Evolutionary conservation across 2,329 filamentous ascomycete species (phyloP).

Genomic region (Aspergillus alliaceus): DNA sequence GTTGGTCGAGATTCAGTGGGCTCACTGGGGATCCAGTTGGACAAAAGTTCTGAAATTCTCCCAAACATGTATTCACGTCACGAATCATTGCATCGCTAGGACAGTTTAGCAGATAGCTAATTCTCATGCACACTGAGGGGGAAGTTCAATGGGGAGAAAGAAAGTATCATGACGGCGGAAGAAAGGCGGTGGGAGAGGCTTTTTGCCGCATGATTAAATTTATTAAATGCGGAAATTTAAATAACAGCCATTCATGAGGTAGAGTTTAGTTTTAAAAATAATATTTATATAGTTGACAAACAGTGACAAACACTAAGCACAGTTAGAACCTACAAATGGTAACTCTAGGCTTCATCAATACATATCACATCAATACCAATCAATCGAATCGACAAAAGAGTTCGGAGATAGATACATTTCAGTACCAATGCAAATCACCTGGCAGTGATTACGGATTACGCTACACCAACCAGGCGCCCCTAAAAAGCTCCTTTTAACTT

Average conservation of each 20-base stretch:
- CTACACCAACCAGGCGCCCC: neutral
- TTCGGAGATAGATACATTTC: neutral
- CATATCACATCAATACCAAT: neutral
- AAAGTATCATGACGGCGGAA: constrained; percentile 13
- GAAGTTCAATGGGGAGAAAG: neutral
- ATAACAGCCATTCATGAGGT: neutral
- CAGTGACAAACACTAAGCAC: neutral
- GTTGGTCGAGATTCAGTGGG: constrained; percentile 1
- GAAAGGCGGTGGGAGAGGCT: constrained; percentile 19
- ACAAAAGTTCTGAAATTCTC: constrained; percentile 15
- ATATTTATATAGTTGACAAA: too few species aligned
- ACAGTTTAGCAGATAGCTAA: constrained; percentile 4
- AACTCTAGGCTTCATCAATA: too few species aligned
- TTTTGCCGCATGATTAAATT: constrained; percentile 11
- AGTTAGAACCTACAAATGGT: neutral
- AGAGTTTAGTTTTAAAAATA: neutral
- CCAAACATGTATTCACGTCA: constrained; percentile 21
- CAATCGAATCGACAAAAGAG: neutral
- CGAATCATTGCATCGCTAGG: constrained; percentile 15
- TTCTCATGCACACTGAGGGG: neutral
- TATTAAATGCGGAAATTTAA: neutral
- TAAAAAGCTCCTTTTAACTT: neutral
- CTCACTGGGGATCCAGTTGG: constrained; percentile 8
- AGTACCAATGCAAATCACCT: neutral
- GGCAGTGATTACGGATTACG: neutral